phyloP scores from a whole-genome alignment of 2,329 filamentous ascomycete genomes.

The Sporothrix humicola region DNA sequence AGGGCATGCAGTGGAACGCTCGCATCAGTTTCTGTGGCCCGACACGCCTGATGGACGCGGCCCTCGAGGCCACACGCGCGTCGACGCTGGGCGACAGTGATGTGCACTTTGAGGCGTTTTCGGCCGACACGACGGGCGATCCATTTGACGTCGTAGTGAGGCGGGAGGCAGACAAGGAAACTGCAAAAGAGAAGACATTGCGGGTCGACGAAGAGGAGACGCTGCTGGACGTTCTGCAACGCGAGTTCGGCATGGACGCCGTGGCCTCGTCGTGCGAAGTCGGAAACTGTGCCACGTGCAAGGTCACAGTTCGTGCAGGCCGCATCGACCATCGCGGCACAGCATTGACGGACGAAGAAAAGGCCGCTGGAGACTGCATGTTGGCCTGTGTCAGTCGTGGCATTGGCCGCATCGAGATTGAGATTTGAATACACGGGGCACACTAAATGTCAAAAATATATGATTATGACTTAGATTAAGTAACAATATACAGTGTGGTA shows the following conservation, averaged over 20 bases:
- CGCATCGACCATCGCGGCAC: constrained; percentile 57
- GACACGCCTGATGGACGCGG: constrained; percentile 60
- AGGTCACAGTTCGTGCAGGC: constrained; percentile 51
- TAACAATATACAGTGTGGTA: background rate
- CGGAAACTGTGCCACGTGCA: constrained; percentile 61
- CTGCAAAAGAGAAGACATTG: constrained; percentile 41
- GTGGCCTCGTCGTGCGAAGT: constrained; percentile 59
- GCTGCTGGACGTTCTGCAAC: constrained; percentile 55
- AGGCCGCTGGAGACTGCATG: constrained; percentile 48
- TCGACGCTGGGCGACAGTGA: constrained; percentile 55
- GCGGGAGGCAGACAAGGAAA: constrained; percentile 28
- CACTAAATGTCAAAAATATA: background rate
- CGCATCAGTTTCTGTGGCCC: constrained; percentile 69
- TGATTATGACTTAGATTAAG: background rate
- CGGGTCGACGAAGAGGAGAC: constrained; percentile 56
- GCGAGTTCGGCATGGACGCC: constrained; percentile 49
- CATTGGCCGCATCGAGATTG: constrained; percentile 55
- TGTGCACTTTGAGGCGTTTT: constrained; percentile 67
- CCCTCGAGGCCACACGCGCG: constrained; percentile 49
- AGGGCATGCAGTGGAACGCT: constrained; percentile 56
- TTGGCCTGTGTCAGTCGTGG: constrained; percentile 60
- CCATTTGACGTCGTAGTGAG: constrained; percentile 63
- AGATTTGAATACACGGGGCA: constrained; percentile 47
- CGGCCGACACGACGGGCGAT: constrained; percentile 59
- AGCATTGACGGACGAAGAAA: constrained; percentile 54